phyloP scores from a whole-genome alignment of 257 asterid species.

The Galeopsis tetrahit region DNA sequence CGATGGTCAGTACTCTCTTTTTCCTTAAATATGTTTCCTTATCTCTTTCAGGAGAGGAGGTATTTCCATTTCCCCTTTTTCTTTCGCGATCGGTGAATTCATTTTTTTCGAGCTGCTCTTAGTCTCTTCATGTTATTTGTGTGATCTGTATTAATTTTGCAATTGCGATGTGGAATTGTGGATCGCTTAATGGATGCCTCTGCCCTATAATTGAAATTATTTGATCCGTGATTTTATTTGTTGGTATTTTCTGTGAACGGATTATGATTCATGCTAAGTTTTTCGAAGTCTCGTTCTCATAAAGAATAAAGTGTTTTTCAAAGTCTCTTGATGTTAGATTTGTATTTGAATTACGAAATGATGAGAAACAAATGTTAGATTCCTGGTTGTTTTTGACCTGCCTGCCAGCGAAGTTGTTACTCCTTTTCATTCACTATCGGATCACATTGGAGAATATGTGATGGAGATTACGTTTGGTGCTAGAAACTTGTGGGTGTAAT shows the following conservation, averaged over 20 bases:
- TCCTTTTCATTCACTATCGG: background rate
- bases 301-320: background rate
- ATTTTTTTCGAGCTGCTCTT: conserved; percentile 20
- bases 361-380: conserved; percentile 1
- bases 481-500: conserved; percentile 12
- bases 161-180: conserved; percentile 28
- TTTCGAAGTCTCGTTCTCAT: background rate
- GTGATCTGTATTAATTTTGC: conserved; percentile 18
- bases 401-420: background rate
- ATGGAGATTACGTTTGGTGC: background rate
- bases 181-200: conserved; percentile 30
- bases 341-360: conserved; percentile 17
- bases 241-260: background rate
- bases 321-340: background rate
- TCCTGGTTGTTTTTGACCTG: conserved; percentile 7
- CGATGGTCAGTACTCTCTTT: conserved; percentile 45
- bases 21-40: background rate
- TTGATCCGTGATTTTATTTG: conserved; percentile 2
- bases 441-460: background rate
- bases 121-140: conserved; percentile 19
- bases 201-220: background rate
- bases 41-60: background rate
- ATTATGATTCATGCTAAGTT: conserved; percentile 15
- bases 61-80: background rate
- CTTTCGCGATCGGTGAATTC: background rate